A percentile compares a stretch with the other conserved stretches of the same genome.
phyloP scores from a whole-genome alignment of 208 protist species.

The Trypanosoma avium region DNA sequence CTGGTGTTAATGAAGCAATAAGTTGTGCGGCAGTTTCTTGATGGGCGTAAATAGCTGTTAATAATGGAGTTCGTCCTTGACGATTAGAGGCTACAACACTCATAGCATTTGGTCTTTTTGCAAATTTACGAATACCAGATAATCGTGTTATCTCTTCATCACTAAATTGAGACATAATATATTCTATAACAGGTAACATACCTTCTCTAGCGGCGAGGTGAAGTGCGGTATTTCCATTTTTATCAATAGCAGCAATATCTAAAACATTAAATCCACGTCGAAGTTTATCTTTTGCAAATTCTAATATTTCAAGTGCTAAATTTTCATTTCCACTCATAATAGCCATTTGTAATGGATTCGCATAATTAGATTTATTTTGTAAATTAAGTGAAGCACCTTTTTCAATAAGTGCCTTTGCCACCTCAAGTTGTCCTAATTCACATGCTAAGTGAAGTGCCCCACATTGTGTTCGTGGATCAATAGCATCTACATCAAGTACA shows the following conservation, averaged over 20 bases:
- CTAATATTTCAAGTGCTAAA: slow-evolving; percentile 63
- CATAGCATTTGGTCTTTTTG: slow-evolving; percentile 30
- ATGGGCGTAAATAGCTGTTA: slow-evolving; percentile 63
- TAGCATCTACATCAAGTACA: slow-evolving; percentile 60
- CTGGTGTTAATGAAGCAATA: slow-evolving; percentile 36
- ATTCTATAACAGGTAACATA: slow-evolving; percentile 63
- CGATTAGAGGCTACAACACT: slow-evolving; percentile 48
- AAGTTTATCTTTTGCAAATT: slow-evolving; percentile 74
- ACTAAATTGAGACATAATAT: slow-evolving; percentile 77
- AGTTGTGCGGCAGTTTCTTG: slow-evolving; percentile 59
- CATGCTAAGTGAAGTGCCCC: slow-evolving; percentile 83
- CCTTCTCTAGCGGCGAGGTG: slow-evolving; percentile 57
- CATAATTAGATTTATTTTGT: slow-evolving; percentile 47
- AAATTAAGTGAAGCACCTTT: slow-evolving; percentile 64
- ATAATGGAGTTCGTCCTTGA: slow-evolving; percentile 60
- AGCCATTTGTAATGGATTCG: slow-evolving; percentile 67
- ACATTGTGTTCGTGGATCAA: slow-evolving; percentile 61
- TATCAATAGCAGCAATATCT: slow-evolving; percentile 65
- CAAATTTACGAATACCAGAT: slow-evolving; percentile 15
- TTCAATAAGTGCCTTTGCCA: slow-evolving; percentile 50
- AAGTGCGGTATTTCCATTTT: slow-evolving; percentile 64
- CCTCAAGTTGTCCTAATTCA: slow-evolving; percentile 54
- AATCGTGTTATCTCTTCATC: slow-evolving; percentile 63
- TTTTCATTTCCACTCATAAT: slow-evolving; percentile 55
- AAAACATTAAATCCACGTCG: slow-evolving; percentile 56